Base-by-base conservation (phyloP, 306 rosid genomes). In the Herpetospermum pedunculosum region DNA sequence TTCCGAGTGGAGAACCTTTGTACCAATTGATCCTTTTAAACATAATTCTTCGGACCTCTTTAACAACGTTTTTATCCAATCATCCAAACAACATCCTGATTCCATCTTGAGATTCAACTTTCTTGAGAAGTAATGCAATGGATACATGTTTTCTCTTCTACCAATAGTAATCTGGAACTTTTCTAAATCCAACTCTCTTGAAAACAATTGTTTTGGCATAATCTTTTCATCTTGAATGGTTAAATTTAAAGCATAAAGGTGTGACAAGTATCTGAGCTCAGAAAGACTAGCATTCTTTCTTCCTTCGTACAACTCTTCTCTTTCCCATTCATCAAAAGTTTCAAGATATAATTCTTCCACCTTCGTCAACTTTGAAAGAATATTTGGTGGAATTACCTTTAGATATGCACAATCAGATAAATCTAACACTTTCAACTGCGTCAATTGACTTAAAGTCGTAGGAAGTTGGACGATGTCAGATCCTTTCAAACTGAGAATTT, bases 281-380 rank as follows among this genome's bases (percentile, higher is more conserved):
- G 59, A 55, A 25, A 75, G 30, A 0, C 49, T 57, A 4, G 83
- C 83, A 47, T 79, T 75, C 28, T 57, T 32, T 37, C 70, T 16
- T 52, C 11, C 41, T 60, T 18, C 8, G 13, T 0, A 9, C 21
- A 3, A n/a, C 21, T 28, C 53, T 46, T 74, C 64, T 8, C 32
- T 37, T 40, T 79, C 79, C 76, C 82, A 79, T 0, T 13, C 0
- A 16, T 29, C 5, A 13, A 75, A 69, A 23, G 37, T 57, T 2
- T 14, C 44, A 73, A 80, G 25, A 2, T 53, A 8, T 49, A 80
- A 48, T 13, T 48, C 73, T 68, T 75, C 83, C 6, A 80, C 9
- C 12, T 46, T 32, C 46, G 53, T 44, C 74, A 79, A 57, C 2
- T 30, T 44, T 75, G 75, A 69, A 50, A 79, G 71, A 4, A 80